Evolutionary conservation across 192 early-diverging fungal species (phyloP).

Genomic region (Pilaira anomala): DNA sequence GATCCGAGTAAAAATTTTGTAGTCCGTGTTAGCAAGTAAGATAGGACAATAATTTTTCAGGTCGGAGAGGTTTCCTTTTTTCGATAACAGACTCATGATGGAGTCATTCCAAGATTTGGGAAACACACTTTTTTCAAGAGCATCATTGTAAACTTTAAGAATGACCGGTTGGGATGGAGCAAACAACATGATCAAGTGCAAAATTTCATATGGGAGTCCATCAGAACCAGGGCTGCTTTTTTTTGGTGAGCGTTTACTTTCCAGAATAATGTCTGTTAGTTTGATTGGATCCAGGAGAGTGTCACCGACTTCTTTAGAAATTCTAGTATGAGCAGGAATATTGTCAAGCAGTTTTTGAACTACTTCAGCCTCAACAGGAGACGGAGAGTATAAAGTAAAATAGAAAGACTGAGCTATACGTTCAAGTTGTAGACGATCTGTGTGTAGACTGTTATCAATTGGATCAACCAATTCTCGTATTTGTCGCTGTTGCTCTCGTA

Average conservation of each 20-base stretch:
- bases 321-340: too few relatives aligned
- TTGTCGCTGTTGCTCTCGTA: too few relatives aligned
- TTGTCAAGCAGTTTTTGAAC: too few relatives aligned
- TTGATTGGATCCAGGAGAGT: background rate
- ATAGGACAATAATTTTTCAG: conserved; percentile 26
- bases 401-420: too few relatives aligned
- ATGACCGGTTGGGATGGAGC: background rate
- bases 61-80: conserved; percentile 23
- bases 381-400: too few relatives aligned
- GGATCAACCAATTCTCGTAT: too few relatives aligned
- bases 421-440: too few relatives aligned
- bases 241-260: background rate
- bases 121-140: background rate
- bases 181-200: background rate
- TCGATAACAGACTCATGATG: conserved; percentile 24
- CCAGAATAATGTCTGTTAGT: background rate
- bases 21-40: conserved; percentile 23
- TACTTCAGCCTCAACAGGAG: too few relatives aligned
- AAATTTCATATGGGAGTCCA: conserved; percentile 14
- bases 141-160: background rate
- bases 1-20: conserved; percentile 14
- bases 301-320: too few relatives aligned
- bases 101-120: conserved; percentile 8
- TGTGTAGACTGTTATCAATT: too few relatives aligned
- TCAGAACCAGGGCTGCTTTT: conserved; percentile 16